Conservation (phyloP, 192 early-diverging fungal species). For the Mortierella hygrophila region DNA sequence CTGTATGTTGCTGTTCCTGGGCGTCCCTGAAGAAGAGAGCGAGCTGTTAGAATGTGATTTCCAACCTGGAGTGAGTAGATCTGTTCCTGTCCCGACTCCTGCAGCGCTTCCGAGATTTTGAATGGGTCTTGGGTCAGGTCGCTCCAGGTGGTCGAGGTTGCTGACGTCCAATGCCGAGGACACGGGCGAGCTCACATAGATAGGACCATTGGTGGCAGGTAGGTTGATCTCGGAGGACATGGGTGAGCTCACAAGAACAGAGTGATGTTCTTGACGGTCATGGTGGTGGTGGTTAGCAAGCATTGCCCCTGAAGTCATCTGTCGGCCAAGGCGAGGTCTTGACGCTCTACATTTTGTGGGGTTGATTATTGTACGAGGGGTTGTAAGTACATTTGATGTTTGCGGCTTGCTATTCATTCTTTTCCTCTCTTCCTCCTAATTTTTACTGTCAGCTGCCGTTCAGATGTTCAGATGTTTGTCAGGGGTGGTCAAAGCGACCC, state of each 20-base stretch:
- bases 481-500: constrained; percentile 1
- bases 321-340: constrained; percentile 10
- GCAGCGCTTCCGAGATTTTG: constrained; percentile 15
- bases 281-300: constrained; percentile 11
- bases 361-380: neutral
- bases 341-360: neutral
- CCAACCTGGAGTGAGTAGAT: constrained; percentile 30
- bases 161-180: constrained; percentile 24
- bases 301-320: constrained; percentile 39
- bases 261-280: constrained; percentile 9
- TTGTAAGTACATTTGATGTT: neutral
- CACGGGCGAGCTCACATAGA: constrained; percentile 34
- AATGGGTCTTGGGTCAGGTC: constrained; percentile 26
- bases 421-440: neutral
- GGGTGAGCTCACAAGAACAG: constrained; percentile 42
- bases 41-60: constrained; percentile 19
- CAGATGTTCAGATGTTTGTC: neutral
- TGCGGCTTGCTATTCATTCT: too few relatives aligned
- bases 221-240: constrained; percentile 45
- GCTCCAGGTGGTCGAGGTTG: neutral
- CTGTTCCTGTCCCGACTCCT: neutral
- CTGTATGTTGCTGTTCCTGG: constrained; percentile 15
- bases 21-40: constrained; percentile 18
- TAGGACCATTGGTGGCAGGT: constrained; percentile 11
- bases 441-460: constrained; percentile 3